These are phyloP conservation scores for Alternaria gansuensis DNA, from an alignment of 2,329 filamentous ascomycete species.

Conservation along the genomic window DNA sequence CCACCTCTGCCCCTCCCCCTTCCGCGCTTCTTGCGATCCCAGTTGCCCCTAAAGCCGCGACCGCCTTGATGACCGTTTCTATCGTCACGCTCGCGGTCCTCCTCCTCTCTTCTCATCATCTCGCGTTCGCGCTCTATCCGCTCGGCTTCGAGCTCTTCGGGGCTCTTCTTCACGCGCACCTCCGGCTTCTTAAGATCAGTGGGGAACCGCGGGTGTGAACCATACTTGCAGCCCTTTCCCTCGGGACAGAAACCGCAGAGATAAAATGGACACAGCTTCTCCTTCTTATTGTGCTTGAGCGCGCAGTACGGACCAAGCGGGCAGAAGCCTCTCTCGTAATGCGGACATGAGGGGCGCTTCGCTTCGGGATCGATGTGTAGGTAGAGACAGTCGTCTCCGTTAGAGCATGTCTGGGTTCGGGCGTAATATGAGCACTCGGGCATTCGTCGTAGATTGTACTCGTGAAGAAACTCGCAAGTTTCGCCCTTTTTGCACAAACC, in stretches of 20 bases:
- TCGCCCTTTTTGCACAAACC: slow-evolving; percentile 98
- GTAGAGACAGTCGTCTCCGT: slow-evolving; percentile 95
- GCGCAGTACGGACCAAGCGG: slow-evolving; percentile 86
- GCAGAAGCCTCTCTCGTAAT: slow-evolving; percentile 96
- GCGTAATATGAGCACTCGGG: slow-evolving; percentile 98
- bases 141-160: slow-evolving; percentile 72
- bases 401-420: slow-evolving; percentile 91
- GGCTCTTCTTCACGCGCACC: slow-evolving; percentile 73
- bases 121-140: slow-evolving; percentile 59
- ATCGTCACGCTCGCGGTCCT: slow-evolving; percentile 53
- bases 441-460: slow-evolving; percentile 98
- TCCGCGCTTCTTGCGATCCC: slow-evolving; percentile 48
- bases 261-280: slow-evolving; percentile 81
- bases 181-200: slow-evolving; percentile 70
- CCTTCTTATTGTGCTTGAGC: slow-evolving; percentile 84
- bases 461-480: slow-evolving; percentile 96
- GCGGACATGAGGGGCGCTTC: slow-evolving; percentile 69
- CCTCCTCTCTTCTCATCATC: slow-evolving; percentile 54
- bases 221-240: slow-evolving; percentile 76
- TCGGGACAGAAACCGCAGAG: slow-evolving; percentile 95
- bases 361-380: slow-evolving; percentile 87
- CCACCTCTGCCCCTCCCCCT: slow-evolving; percentile 36
- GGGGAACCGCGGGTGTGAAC: slow-evolving; percentile 84
- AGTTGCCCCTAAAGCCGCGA: slow-evolving; percentile 46
- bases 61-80: slow-evolving; percentile 44